Evolutionary conservation across 2,329 filamentous ascomycete genomes (phyloP).

Genomic region (Lomentospora prolificans): DNA sequence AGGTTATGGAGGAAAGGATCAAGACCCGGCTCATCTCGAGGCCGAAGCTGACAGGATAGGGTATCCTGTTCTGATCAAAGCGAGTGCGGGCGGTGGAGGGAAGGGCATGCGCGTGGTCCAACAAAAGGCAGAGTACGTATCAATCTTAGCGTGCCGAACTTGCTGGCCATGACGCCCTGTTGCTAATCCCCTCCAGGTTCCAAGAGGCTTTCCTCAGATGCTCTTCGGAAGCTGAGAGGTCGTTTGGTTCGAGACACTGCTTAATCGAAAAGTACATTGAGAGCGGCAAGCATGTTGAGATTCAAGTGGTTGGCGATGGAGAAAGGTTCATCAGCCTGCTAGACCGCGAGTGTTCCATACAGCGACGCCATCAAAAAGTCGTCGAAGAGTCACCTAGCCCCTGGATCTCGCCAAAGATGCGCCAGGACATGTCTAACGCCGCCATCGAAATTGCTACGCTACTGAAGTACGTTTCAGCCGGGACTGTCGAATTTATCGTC

Average conservation of each 20-base stretch:
- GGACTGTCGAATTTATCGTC: constrained; percentile 31
- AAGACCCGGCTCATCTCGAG: constrained; percentile 11
- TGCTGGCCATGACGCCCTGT: constrained; percentile 22
- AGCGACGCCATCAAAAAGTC: constrained; percentile 41
- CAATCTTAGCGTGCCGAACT: background rate
- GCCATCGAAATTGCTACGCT: constrained; percentile 21
- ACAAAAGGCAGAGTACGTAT: constrained; percentile 3
- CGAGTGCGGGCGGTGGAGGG: constrained; percentile 31
- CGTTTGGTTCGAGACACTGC: background rate
- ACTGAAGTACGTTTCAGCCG: constrained; percentile 25
- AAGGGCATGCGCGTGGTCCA: constrained; percentile 25
- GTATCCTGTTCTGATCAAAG: constrained; percentile 32
- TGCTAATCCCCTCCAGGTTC: constrained; percentile 23
- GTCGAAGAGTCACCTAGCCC: constrained; percentile 30
- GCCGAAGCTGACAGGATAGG: constrained; percentile 19
- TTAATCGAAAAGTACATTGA: constrained; percentile 33
- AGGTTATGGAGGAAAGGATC: constrained; percentile 17
- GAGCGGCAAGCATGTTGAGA: constrained; percentile 34
- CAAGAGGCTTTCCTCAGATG: constrained; percentile 2
- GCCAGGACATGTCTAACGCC: constrained; percentile 20
- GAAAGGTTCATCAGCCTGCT: constrained; percentile 29
- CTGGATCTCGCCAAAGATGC: constrained; percentile 17
- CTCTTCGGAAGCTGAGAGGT: constrained; percentile 1
- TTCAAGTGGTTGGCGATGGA: constrained; percentile 39
- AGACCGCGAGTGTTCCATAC: constrained; percentile 41